Percentiles rank a stretch among this genome's conserved stretches.
Evolutionary conservation across 345 rosid genomes (phyloP).

Genomic region (Eucalyptus coolabah): DNA sequence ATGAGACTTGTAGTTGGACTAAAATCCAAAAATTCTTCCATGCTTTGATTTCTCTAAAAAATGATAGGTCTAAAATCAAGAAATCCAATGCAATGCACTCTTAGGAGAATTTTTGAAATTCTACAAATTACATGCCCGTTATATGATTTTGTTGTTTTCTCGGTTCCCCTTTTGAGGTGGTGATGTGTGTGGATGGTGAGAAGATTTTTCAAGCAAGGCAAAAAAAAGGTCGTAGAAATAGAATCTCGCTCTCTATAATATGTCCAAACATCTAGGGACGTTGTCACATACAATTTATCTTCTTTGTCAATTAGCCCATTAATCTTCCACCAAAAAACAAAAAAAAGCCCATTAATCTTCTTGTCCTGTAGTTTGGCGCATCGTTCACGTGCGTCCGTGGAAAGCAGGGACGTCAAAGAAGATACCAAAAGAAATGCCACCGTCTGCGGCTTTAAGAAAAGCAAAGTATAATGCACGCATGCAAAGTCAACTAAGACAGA

Average conservation of each 20-base stretch:
- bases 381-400: neutral
- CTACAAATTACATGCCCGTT: neutral
- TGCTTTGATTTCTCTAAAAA: neutral
- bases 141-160: neutral
- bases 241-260: neutral
- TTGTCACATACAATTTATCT: neutral
- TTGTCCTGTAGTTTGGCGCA: neutral
- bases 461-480: neutral
- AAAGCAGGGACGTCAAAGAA: neutral
- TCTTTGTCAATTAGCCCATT: neutral
- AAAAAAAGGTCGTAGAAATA: neutral
- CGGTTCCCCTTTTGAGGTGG: neutral
- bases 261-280: neutral
- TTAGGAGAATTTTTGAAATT: neutral
- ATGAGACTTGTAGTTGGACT: neutral
- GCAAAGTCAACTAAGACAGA: neutral
- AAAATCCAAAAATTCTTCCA: neutral
- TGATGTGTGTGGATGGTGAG: neutral
- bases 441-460: neutral
- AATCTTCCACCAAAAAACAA: neutral
- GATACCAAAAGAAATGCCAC: neutral
- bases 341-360: neutral
- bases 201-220: neutral
- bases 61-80: neutral
- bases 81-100: neutral